These are phyloP conservation scores for Leptosphaerulina australis DNA, from an alignment of 2,329 filamentous ascomycete genomes.

Conservation along the genomic window DNA sequence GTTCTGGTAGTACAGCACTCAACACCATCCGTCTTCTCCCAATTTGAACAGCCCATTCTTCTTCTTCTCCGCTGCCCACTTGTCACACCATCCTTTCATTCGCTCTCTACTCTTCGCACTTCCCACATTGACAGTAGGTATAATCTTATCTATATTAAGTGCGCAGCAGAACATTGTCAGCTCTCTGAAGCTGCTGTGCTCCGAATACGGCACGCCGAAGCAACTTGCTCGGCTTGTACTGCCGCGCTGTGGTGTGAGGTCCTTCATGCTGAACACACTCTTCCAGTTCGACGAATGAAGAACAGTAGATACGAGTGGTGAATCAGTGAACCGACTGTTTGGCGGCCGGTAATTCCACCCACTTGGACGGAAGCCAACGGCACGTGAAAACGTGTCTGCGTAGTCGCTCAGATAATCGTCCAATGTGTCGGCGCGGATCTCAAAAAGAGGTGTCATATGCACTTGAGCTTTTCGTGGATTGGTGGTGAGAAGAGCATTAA, in stretches of 20 bases:
- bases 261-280: constrained; percentile 70
- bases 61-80: constrained; percentile 66
- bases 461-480: constrained; percentile 87
- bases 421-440: constrained; percentile 88
- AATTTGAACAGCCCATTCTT: constrained; percentile 64
- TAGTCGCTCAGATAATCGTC: constrained; percentile 84
- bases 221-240: constrained; percentile 82
- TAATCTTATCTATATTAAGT: constrained; percentile 82
- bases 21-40: constrained; percentile 29
- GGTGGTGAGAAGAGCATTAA: constrained; percentile 76
- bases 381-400: constrained; percentile 79
- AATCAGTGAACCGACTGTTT: constrained; percentile 65
- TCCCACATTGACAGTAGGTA: constrained; percentile 91
- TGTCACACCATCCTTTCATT: constrained; percentile 71
- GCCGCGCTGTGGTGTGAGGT: constrained; percentile 81
- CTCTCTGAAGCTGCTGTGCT: constrained; percentile 94
- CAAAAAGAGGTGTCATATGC: constrained; percentile 96
- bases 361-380: constrained; percentile 89
- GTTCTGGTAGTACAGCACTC: not conserved
- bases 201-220: constrained; percentile 93
- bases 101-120: constrained; percentile 66
- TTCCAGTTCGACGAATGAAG: constrained; percentile 75
- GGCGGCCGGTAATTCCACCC: constrained; percentile 92
- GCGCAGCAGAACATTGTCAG: constrained; percentile 91
- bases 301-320: constrained; percentile 68